These are phyloP conservation scores for Chaetomium cochliodes DNA, from an alignment of 495 filamentous ascomycete species.

Conservation along the genomic window DNA sequence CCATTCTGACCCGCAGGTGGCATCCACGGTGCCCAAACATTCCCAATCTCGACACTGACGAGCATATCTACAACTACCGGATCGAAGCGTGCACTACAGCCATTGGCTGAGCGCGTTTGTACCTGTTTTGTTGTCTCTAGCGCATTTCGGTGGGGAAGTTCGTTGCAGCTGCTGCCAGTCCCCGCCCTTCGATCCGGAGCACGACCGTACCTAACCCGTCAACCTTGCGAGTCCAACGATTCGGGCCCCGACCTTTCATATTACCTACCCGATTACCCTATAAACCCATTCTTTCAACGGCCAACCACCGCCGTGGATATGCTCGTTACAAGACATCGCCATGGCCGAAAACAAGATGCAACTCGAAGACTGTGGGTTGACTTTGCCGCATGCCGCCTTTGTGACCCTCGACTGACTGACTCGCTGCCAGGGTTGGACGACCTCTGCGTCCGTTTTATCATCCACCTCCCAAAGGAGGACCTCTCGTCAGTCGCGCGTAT, in stretches of 20 bases:
- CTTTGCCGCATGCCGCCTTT: background rate
- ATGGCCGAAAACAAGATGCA: conserved; percentile 81
- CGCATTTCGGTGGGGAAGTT: conserved; percentile 14
- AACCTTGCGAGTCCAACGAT: background rate
- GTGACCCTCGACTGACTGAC: conserved; percentile 7
- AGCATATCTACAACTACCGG: background rate
- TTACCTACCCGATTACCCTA: conserved; percentile 1
- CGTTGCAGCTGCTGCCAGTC: conserved; percentile 5
- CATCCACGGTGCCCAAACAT: background rate
- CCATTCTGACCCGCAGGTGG: conserved; percentile 12
- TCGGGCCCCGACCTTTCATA: background rate
- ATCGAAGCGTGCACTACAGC: conserved; percentile 3
- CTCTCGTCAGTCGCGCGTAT: conserved; percentile 86
- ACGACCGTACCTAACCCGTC: conserved; percentile 4
- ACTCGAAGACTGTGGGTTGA: conserved; percentile 78
- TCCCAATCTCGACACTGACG: background rate
- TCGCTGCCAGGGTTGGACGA: conserved; percentile 79
- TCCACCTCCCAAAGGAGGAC: conserved; percentile 90
- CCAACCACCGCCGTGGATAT: conserved; percentile 31
- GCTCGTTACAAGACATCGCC: conserved; percentile 40
- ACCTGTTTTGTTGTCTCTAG: background rate
- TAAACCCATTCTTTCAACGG: background rate
- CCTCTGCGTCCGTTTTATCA: conserved; percentile 90
- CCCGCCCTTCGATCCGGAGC: conserved; percentile 8
- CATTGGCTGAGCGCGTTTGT: conserved; percentile 10